Base-by-base conservation (phyloP, 768 basidiomycete species). In the Collybiopsis confluens region DNA sequence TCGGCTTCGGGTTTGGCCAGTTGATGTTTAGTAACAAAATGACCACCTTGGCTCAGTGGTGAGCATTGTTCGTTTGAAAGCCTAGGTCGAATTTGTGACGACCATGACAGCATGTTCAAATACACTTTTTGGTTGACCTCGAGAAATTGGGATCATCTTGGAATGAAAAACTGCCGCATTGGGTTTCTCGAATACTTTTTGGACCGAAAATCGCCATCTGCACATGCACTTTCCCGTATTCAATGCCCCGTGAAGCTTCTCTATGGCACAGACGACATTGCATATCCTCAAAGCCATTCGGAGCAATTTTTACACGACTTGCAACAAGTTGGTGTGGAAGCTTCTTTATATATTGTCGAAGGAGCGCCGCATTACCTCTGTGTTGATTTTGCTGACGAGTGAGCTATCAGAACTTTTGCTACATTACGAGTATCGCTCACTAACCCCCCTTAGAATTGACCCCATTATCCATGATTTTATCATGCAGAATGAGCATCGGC, bases 341-440 rank as follows among this genome's bases (percentile, higher is more conserved):
- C 51, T 3, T 27, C 46, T 44, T 40, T 64, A 16, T 41, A 51
- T 1, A 52, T 54, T 21, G 45, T 64, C 7, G 54, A 52, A 0
- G 59, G 55, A 24, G 63, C 63, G 1, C 23, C 56, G 18, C 63
- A 64, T 47, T 62, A 62, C 36, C 56, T 62, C 2, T 57, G 56
- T 27, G 48, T 57, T 2, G 57, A 60, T 33, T 47, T 44, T 24
- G 21, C 40, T 8, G 23, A n/a, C 4, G 18, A 55, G 57, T 58
- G 36, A 45, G 54, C 50, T 46, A n/a, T 11, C n/a, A 46, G 10
- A n/a, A 3, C 3, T 13, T 33, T 33, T 13, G 30, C 30, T 13
- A 33, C 13, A 33, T 33, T 6, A 33, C 30, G 13, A 13, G 13
- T 33, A 6, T 33, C 10, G 20, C 5, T 13, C 27, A 45, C 27